Percentiles rank a stretch among this genome's conserved stretches.
These are phyloP conservation scores for Pueraria montana DNA, from an alignment of 306 rosid species.

Conservation along the genomic window DNA sequence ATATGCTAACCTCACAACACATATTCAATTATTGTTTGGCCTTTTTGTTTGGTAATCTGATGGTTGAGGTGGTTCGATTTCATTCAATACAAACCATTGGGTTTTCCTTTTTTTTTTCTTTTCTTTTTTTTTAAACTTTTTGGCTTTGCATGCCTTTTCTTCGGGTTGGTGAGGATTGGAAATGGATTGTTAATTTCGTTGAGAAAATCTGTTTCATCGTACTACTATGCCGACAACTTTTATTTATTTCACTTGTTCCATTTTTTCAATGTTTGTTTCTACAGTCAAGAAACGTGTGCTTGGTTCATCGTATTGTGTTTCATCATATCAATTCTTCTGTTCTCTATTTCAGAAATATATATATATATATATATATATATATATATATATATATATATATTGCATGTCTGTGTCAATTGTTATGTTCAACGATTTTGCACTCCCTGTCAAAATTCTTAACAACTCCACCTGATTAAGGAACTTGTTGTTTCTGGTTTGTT, in stretches of 20 bases:
- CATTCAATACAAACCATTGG: not conserved
- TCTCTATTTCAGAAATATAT: not conserved
- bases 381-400: too few relatives aligned
- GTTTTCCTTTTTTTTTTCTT: not conserved
- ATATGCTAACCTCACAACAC: not conserved
- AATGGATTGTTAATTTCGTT: constrained; percentile 25
- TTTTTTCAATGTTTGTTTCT: not conserved
- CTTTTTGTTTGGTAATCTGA: constrained; percentile 27
- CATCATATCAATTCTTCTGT: not conserved
- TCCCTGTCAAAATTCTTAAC: not conserved
- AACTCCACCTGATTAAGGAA: not conserved
- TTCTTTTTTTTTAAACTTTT: not conserved
- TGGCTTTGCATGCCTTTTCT: constrained; percentile 32
- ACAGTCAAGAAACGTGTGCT: not conserved
- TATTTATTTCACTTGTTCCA: constrained; percentile 3
- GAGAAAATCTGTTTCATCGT: not conserved
- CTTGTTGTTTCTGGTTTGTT: not conserved
- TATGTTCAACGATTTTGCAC: not conserved
- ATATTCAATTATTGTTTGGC: not conserved
- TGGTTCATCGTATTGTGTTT: not conserved
- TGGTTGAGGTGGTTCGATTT: constrained; percentile 53
- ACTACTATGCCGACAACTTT: not conserved
- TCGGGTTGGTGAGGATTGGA: constrained; percentile 46
- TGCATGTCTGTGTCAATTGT: not conserved
- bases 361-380: too few relatives aligned